Conservation (phyloP, 305 asterid genomes). For the Fraxinus ornus region DNA sequence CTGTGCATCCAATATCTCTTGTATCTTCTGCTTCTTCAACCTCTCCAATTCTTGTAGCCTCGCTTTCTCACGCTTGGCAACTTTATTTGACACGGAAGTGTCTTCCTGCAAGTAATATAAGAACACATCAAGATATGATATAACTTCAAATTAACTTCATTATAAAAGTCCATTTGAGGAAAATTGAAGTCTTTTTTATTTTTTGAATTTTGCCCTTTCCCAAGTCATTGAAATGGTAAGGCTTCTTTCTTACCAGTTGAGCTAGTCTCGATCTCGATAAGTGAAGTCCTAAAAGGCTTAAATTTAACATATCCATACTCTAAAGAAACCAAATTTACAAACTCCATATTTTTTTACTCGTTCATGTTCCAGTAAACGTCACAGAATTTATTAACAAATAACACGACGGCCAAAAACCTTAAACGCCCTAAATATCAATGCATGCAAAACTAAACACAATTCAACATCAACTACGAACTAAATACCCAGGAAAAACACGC, state of each 20-base stretch:
- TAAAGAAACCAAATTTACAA: neutral
- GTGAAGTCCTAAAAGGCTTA: neutral
- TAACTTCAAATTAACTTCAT: neutral
- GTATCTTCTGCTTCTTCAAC: slow-evolving; percentile 51
- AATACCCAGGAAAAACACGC: neutral
- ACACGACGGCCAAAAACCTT: neutral
- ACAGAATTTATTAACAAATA: neutral
- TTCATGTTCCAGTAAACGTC: neutral
- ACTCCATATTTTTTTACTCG: neutral
- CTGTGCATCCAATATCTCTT: slow-evolving; percentile 48
- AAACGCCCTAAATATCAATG: neutral
- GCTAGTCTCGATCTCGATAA: neutral
- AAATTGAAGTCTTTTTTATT: neutral
- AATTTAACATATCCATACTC: neutral
- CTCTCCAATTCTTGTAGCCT: slow-evolving; percentile 44
- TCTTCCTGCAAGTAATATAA: slow-evolving; percentile 29
- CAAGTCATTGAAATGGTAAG: neutral
- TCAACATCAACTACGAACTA: neutral
- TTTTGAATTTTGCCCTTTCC: neutral
- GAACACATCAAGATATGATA: neutral
- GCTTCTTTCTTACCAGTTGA: neutral
- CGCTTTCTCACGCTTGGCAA: slow-evolving; percentile 43
- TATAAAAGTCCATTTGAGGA: neutral
- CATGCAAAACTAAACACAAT: neutral
- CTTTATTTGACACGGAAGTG: slow-evolving; percentile 15